These are phyloP conservation scores for Nakazawaea siamensis DNA, from an alignment of 805 yeast genomes.

Conservation along the genomic window DNA sequence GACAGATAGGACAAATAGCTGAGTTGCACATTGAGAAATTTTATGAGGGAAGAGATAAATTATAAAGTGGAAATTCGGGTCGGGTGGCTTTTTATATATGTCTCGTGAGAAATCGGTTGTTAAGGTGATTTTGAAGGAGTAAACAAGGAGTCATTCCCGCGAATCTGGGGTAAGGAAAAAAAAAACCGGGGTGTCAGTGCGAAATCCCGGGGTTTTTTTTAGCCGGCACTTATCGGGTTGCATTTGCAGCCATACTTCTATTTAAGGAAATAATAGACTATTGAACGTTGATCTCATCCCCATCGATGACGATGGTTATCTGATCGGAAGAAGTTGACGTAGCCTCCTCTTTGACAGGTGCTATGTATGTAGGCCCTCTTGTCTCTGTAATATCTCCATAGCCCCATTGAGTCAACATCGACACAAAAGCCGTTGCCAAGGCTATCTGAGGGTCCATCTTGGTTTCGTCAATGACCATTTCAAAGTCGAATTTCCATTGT, in stretches of 20 bases:
- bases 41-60: background rate
- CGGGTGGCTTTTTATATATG: too few species aligned
- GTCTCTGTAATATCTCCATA: constrained; percentile 44
- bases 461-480: constrained; percentile 39
- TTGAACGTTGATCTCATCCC: background rate
- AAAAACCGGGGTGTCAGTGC: too few species aligned
- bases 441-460: constrained; percentile 43
- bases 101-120: too few species aligned
- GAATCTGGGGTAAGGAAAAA: too few species aligned
- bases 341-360: constrained; percentile 9
- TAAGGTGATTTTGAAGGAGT: too few species aligned
- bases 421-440: constrained; percentile 50
- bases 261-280: too few species aligned
- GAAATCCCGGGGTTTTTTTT: too few species aligned
- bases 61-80: background rate
- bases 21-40: constrained; percentile 26
- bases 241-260: too few species aligned
- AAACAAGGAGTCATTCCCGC: too few species aligned
- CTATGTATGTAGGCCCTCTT: constrained; percentile 37
- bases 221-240: too few species aligned
- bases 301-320: constrained; percentile 9
- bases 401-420: constrained; percentile 67
- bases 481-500: constrained; percentile 53
- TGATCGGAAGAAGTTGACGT: too few species aligned
- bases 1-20: constrained; percentile 29